These are phyloP conservation scores for Incumbomyces delicatus DNA, from an alignment of 2,329 filamentous ascomycete genomes.

Conservation along the genomic window DNA sequence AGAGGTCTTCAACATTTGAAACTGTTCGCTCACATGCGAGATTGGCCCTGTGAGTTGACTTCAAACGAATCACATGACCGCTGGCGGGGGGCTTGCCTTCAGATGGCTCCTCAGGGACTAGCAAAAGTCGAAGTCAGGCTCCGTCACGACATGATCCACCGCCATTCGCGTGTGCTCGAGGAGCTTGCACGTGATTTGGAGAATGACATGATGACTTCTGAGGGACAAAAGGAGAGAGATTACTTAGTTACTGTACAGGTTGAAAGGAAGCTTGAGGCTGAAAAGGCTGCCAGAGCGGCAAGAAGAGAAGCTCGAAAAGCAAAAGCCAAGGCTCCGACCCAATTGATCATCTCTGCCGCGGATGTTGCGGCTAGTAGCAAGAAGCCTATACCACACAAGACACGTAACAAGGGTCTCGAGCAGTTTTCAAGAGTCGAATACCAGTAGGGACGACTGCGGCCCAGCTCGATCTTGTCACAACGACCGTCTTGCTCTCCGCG, in stretches of 20 bases:
- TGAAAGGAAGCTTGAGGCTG: conserved; percentile 4
- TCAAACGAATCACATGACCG: not conserved
- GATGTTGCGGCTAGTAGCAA: not conserved
- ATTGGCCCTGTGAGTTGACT: conserved; percentile 15
- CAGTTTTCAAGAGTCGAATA: conserved; percentile 3
- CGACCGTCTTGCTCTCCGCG: no score
- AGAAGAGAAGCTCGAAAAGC: not conserved
- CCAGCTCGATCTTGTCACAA: not conserved
- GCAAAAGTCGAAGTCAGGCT: conserved; percentile 12
- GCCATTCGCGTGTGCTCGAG: not conserved
- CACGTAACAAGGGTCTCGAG: conserved; percentile 14
- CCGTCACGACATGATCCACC: conserved; percentile 15
- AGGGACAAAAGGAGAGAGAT: conserved; percentile 13
- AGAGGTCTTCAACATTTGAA: conserved; percentile 11
- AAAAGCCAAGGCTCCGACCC: conserved; percentile 9
- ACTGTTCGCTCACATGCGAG: conserved; percentile 14
- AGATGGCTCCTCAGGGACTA: conserved; percentile 11
- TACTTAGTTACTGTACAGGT: conserved; percentile 9
- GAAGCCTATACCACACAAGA: conserved; percentile 7
- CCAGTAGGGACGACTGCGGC: not conserved
- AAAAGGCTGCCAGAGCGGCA: conserved; percentile 12
- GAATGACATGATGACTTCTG: conserved; percentile 16
- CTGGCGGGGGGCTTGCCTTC: conserved; percentile 1
- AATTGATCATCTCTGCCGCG: conserved; percentile 21
- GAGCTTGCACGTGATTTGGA: conserved; percentile 13